Conservation (phyloP, 352 stramenopile species). For the Pythium rhizo-oryzae region DNA sequence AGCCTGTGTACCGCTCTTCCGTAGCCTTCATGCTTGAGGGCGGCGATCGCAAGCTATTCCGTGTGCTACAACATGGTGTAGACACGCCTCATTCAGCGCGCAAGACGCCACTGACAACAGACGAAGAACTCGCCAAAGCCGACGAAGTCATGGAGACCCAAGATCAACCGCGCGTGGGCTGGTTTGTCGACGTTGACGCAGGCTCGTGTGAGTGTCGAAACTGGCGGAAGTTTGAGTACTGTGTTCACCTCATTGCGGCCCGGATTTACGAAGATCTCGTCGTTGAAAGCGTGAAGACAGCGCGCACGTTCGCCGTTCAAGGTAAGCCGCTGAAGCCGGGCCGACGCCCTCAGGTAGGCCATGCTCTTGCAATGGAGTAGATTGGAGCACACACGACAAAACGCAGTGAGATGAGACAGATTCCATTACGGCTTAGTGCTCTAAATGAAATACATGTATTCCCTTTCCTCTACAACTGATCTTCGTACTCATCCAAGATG, state of each 20-base stretch:
- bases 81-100: background rate
- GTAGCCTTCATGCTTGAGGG: background rate
- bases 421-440: too few species aligned
- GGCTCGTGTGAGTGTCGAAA: conserved; percentile 9
- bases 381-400: too few species aligned
- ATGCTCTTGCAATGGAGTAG: too few species aligned
- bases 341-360: too few species aligned
- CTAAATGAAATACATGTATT: too few species aligned
- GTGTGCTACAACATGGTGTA: background rate
- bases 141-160: background rate
- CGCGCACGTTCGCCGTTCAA: too few species aligned
- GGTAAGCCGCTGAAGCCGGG: too few species aligned
- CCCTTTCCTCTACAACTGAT: too few species aligned
- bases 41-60: background rate
- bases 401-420: too few species aligned
- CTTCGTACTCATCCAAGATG: too few species aligned
- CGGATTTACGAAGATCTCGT: background rate
- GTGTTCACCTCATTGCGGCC: conserved; percentile 9
- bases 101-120: background rate
- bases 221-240: conserved; percentile 13
- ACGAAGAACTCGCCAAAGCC: background rate
- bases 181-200: conserved; percentile 10
- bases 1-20: background rate
- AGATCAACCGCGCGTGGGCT: conserved; percentile 5
- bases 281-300: too few species aligned